phyloP scores from a whole-genome alignment of 1,284 basidiomycete genomes.

The Microbotryum intermedium region DNA sequence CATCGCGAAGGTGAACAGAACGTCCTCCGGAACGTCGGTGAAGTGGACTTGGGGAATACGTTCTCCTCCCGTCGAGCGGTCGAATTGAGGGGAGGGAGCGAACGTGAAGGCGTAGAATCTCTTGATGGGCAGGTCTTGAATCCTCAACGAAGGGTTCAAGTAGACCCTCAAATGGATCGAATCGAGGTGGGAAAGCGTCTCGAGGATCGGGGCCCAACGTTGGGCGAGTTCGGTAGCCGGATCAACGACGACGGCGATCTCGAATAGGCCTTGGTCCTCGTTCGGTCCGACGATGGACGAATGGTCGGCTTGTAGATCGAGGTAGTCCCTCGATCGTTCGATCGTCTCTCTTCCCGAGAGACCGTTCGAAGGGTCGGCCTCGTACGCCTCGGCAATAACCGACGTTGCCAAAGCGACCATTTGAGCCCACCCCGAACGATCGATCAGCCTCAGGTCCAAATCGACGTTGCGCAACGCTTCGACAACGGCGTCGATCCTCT shows the following conservation, averaged over 20 bases:
- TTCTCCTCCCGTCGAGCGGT: slow-evolving; percentile 43
- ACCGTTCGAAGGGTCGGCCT: slow-evolving; percentile 58
- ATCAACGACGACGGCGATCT: slow-evolving; percentile 68
- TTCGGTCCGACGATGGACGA: slow-evolving; percentile 67
- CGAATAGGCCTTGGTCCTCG: slow-evolving; percentile 56
- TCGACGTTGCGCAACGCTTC: slow-evolving; percentile 48
- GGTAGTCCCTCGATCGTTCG: slow-evolving; percentile 51
- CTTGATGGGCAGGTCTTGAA: slow-evolving; percentile 72
- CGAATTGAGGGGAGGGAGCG: slow-evolving; percentile 54
- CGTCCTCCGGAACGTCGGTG: slow-evolving; percentile 49
- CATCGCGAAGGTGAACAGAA: slow-evolving; percentile 85
- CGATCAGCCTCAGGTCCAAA: neutral
- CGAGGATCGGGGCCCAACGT: slow-evolving; percentile 66
- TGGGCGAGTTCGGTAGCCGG: slow-evolving; percentile 79
- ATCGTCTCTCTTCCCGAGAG: slow-evolving; percentile 46
- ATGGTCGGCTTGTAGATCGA: slow-evolving; percentile 51
- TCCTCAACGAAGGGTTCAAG: slow-evolving; percentile 58
- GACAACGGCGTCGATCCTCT: slow-evolving; percentile 59
- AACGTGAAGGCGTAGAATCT: slow-evolving; percentile 85
- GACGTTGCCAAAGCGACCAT: slow-evolving; percentile 59
- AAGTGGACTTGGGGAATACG: slow-evolving; percentile 45
- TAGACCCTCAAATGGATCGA: slow-evolving; percentile 60
- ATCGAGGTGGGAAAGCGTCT: slow-evolving; percentile 43
- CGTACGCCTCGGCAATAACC: slow-evolving; percentile 56
- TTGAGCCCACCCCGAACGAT: slow-evolving; percentile 49